phyloP scores from a whole-genome alignment of 73 alveolate species.

The Paramecium sexaurelia region DNA sequence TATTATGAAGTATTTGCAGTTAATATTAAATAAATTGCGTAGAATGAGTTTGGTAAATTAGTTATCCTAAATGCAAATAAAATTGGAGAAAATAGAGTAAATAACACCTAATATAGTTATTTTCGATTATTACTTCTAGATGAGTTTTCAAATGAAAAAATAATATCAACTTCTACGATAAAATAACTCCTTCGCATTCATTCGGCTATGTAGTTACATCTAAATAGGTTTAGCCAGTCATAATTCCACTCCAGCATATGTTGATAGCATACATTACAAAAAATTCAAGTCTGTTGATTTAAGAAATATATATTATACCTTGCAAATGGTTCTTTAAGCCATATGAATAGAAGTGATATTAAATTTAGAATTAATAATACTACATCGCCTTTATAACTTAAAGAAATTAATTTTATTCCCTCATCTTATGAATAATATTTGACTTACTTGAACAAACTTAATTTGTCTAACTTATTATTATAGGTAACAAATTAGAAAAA shows the following conservation, averaged over 20 bases:
- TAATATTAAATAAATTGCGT: not conserved
- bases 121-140: not conserved
- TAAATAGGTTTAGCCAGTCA: not conserved
- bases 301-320: constrained; percentile 6
- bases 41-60: constrained; percentile 36
- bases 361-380: not conserved
- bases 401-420: constrained; percentile 26
- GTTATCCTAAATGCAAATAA: constrained; percentile 19
- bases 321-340: constrained; percentile 58
- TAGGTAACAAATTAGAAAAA: not conserved
- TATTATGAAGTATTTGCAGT: not conserved
- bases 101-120: not conserved
- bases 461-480: constrained; percentile 12
- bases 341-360: not conserved
- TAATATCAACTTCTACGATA: not conserved
- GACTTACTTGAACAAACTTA: constrained; percentile 49
- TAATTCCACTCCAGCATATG: constrained; percentile 38
- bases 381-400: constrained; percentile 19
- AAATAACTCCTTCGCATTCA: constrained; percentile 28
- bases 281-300: constrained; percentile 34
- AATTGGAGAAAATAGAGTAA: constrained; percentile 15
- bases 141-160: constrained; percentile 30
- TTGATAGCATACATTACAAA: constrained; percentile 50
- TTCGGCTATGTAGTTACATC: not conserved
- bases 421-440: not conserved